These are phyloP conservation scores for Debaryomycetaceae sp. DNA, from an alignment of 1,139 yeast genomes.

Conservation along the genomic window DNA sequence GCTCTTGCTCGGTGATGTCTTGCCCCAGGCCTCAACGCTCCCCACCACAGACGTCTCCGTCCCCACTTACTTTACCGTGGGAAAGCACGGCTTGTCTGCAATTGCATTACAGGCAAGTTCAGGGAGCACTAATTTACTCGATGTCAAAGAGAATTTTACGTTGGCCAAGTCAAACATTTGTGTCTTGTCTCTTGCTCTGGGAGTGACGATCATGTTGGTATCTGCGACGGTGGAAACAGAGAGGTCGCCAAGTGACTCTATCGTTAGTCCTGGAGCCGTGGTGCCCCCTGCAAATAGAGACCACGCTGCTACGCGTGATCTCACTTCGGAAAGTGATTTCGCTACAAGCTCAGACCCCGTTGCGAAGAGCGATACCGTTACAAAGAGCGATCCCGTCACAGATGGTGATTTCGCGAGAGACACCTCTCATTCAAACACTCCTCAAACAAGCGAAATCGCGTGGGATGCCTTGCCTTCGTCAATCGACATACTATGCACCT, in stretches of 20 bases:
- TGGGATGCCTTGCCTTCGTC: constrained; percentile 1
- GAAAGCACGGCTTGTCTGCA: constrained; percentile 8
- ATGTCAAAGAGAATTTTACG: constrained; percentile 5
- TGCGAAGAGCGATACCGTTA: background rate
- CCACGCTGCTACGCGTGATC: no score
- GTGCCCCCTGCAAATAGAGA: no score
- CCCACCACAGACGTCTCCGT: constrained; percentile 12
- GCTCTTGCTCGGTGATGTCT: constrained; percentile 39
- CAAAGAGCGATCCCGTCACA: constrained; percentile 6
- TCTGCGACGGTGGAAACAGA: constrained; percentile 16
- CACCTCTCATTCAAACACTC: constrained; percentile 1
- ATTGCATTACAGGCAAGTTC: background rate
- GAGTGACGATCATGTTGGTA: constrained; percentile 37
- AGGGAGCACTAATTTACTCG: background rate
- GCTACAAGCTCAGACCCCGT: no score
- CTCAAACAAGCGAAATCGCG: background rate
- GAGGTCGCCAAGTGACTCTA: no score
- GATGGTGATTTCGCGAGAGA: constrained; percentile 6
- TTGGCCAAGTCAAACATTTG: constrained; percentile 18
- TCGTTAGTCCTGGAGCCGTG: no score
- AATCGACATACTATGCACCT: constrained; percentile 48
- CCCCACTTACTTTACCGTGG: constrained; percentile 22
- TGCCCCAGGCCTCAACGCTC: constrained; percentile 7
- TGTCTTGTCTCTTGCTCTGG: constrained; percentile 28
- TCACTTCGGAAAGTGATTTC: no score